These are phyloP conservation scores for Gracilaria domingensis DNA, from an alignment of 23 red algal species.

Conservation along the genomic window DNA sequence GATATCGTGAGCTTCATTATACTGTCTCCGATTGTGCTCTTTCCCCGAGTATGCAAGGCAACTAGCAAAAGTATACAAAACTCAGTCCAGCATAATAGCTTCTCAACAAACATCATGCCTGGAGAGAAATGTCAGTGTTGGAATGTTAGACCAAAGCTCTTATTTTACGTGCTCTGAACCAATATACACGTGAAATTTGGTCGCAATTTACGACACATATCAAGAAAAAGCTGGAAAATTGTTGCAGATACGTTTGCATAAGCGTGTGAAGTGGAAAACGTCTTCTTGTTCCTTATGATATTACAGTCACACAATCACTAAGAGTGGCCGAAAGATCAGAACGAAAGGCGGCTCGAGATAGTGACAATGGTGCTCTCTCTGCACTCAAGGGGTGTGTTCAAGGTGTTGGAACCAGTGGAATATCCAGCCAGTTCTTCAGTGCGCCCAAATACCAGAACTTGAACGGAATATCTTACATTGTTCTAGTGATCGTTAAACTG, in stretches of 20 bases:
- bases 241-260: not conserved
- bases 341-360: not conserved
- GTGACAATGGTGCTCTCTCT: not conserved
- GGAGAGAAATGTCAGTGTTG: too few species aligned
- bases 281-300: not conserved
- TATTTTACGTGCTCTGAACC: not conserved
- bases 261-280: not conserved
- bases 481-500: too few species aligned
- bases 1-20: not conserved
- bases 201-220: not conserved
- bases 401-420: conserved; percentile 20
- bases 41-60: conserved; percentile 15
- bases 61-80: too few species aligned
- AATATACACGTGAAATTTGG: not conserved
- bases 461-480: too few species aligned
- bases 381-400: conserved; percentile 15
- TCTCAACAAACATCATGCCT: not conserved
- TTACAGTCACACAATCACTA: conserved; percentile 13
- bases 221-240: not conserved
- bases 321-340: not conserved
- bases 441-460: too few species aligned
- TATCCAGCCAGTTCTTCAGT: too few species aligned
- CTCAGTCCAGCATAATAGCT: not conserved
- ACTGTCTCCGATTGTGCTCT: not conserved
- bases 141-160: not conserved